Percentiles rank a stretch among this genome's conserved stretches.
phyloP scores from a whole-genome alignment of 306 rosid species.

The Malus sieversii region DNA sequence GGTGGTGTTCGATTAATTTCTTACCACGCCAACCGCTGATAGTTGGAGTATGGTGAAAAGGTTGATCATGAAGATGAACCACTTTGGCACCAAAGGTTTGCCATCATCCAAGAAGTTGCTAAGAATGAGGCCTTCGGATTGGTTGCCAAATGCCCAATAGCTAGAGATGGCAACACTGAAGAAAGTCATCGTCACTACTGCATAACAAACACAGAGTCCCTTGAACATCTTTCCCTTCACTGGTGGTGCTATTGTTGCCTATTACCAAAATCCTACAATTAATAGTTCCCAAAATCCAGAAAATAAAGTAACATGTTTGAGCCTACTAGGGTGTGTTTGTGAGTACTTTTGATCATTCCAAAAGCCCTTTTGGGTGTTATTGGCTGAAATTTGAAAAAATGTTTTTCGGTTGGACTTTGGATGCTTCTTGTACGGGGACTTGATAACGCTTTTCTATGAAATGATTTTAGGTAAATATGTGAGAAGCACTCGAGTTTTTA shows the following conservation, averaged over 20 bases:
- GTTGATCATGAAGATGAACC: constrained; percentile 63
- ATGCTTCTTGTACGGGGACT: too few species aligned
- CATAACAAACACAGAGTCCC: constrained; percentile 52
- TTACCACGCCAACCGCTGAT: constrained; percentile 66
- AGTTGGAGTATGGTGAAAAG: constrained; percentile 58
- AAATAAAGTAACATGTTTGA: neutral
- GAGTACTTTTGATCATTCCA: neutral
- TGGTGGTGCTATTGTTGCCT: constrained; percentile 81
- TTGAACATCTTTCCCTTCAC: constrained; percentile 88
- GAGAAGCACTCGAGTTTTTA: neutral
- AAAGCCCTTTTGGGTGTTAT: neutral
- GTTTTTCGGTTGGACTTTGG: neutral
- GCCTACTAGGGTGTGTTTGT: neutral
- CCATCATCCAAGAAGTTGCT: constrained; percentile 52
- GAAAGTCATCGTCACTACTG: constrained; percentile 38
- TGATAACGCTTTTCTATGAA: neutral
- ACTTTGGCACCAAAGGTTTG: constrained; percentile 47
- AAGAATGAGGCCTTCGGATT: constrained; percentile 41
- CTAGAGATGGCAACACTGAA: constrained; percentile 65
- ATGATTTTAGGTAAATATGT: neutral
- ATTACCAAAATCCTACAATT: neutral
- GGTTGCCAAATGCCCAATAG: constrained; percentile 81
- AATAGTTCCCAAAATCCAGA: neutral
- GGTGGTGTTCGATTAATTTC: neutral
- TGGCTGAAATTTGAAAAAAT: neutral